Evolutionary conservation across 1,284 basidiomycete species (phyloP).

Genomic region (Filobasidium uniguttulatum): DNA sequence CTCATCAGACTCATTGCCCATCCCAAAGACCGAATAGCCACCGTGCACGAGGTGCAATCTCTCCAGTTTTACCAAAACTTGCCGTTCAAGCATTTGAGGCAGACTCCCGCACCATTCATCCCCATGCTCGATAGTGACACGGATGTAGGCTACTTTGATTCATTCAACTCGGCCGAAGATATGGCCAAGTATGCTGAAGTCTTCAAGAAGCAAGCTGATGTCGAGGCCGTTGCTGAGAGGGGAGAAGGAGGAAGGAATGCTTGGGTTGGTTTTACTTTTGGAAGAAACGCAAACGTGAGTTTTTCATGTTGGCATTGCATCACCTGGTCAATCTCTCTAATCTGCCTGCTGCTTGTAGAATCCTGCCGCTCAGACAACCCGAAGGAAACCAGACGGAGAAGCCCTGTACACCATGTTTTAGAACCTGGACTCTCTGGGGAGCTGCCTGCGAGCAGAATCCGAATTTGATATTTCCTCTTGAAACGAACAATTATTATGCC

Average conservation of each 20-base stretch:
- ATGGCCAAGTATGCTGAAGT: constrained; percentile 99
- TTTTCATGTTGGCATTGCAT: not conserved
- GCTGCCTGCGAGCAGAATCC: too few relatives aligned
- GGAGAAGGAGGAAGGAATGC: constrained; percentile 46
- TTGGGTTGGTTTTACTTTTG: constrained; percentile 75
- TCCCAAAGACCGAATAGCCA: constrained; percentile 62
- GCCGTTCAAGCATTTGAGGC: constrained; percentile 65
- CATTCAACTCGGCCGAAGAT: constrained; percentile 81
- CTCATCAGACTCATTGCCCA: constrained; percentile 55
- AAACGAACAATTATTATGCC: too few relatives aligned
- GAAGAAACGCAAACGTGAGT: constrained; percentile 48
- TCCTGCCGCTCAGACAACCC: constrained; percentile 3
- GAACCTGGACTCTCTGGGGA: too few relatives aligned
- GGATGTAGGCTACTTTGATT: constrained; percentile 97
- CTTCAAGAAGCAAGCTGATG: constrained; percentile 89
- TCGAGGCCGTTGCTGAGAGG: constrained; percentile 79
- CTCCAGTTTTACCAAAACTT: constrained; percentile 76
- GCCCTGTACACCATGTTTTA: constrained; percentile 38
- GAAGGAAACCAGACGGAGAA: constrained; percentile 34
- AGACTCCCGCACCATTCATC: constrained; percentile 78
- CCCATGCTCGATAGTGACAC: constrained; percentile 88
- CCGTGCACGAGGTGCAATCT: constrained; percentile 54
- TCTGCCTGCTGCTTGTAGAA: constrained; percentile 16
- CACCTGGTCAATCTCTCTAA: constrained; percentile 1
- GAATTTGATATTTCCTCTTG: too few relatives aligned